Base-by-base conservation (phyloP, 2,329 filamentous ascomycete species). In the Botrytis pseudocinerea region DNA sequence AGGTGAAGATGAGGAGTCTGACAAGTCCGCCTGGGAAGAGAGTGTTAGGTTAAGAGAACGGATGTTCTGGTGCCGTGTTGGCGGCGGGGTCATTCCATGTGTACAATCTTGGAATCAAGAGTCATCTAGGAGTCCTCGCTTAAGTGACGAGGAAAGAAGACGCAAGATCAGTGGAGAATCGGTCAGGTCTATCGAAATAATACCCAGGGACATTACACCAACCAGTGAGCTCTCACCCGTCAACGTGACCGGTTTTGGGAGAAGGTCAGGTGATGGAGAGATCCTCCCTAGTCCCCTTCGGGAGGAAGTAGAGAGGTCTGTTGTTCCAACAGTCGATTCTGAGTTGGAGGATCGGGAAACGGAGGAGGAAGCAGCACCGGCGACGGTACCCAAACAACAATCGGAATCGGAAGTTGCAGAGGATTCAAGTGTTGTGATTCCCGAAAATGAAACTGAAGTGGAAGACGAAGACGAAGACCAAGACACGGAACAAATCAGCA, bases 61-160 rank as follows among this genome's bases (percentile, higher is more conserved):
- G 78, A 97, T 99, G 92, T 99, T 99, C 81, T 99, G 96, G 96
- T 90, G 93, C 69, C 89, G 96, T 72, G 90, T 99, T 70, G 95
- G 95, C 40, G 96, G 95, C 42, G 96, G 96, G 22, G 94, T 99
- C 2, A 84, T 98, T 20, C 96, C 95, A 1, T 72, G 73, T 57
- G 48, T 70, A 22, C 77, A 79, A 32, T 75, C 78, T 64, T 66
- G 72, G 28, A 75, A 78, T 57, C 38, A 69, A 5, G 77, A 79
- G 25, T n/a, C 72, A 18, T 63, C 72, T 9, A 74, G 75, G 40
- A 79, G 77, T 64, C 79, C 79, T 54, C 75, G 78, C n/a, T 59
- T 74, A 6, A 80, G 79, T 69, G 77, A 77, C 51, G 79, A 79
- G 71, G 75, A 79, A 46, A 77, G 78, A 65, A 78, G 75, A 44